Evolutionary conservation across 768 basidiomycete genomes (phyloP).

Genomic region (Serendipita sp.): DNA sequence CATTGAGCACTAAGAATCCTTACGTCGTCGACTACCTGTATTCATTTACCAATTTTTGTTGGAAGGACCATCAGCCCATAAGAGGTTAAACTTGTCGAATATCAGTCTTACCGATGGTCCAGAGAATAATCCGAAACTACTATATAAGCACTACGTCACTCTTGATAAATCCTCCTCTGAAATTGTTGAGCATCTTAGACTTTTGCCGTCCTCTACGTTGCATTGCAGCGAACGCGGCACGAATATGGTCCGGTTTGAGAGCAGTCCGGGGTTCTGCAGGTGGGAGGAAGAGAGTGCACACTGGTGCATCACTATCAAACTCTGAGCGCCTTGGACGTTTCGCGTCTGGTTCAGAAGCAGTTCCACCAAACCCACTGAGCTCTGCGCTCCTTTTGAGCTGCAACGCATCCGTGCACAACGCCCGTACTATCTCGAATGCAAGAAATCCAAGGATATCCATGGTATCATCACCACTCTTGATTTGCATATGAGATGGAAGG

Average conservation of each 20-base stretch:
- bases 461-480: slow-evolving; percentile 86
- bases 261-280: slow-evolving; percentile 70
- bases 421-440: slow-evolving; percentile 92
- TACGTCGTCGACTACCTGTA: too few relatives aligned
- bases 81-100: too few relatives aligned
- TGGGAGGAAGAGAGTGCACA: slow-evolving; percentile 61
- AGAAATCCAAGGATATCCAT: slow-evolving; percentile 95
- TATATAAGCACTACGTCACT: background rate
- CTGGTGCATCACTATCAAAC: slow-evolving; percentile 39
- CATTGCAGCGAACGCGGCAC: slow-evolving; percentile 83
- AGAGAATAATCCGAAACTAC: background rate
- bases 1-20: too few relatives aligned
- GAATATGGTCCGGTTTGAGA: slow-evolving; percentile 69
- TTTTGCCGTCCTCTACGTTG: slow-evolving; percentile 29
- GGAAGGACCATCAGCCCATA: too few relatives aligned
- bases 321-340: slow-evolving; percentile 37
- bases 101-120: background rate
- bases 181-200: background rate
- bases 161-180: slow-evolving; percentile 4
- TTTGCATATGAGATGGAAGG: slow-evolving; percentile 68
- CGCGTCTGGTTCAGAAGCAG: slow-evolving; percentile 15
- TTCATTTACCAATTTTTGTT: too few relatives aligned
- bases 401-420: slow-evolving; percentile 75
- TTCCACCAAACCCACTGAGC: slow-evolving; percentile 27
- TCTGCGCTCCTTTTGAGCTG: slow-evolving; percentile 69